Evolutionary conservation across 805 yeast species (phyloP), one percentile per base, ranked within the genome.

Genomic region (Pichia cabralensis): DNA sequence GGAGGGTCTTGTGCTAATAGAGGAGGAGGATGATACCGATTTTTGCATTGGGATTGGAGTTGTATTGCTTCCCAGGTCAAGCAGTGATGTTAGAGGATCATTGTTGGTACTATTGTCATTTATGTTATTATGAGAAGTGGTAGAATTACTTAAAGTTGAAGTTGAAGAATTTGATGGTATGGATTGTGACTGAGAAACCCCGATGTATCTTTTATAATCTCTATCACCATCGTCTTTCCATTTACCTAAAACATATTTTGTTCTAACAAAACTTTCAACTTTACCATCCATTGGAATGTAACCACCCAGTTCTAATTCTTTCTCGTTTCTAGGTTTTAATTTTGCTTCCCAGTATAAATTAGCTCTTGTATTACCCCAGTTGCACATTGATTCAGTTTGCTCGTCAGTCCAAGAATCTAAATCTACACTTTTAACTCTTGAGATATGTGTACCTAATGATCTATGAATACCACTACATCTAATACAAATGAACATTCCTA

Each of bases 321-420:
- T 19, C 10, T 36, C 18, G 2, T 34, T 11, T 19, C 34, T 29
- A 20, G 36, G 34, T 14, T 30, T 29, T 14, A 41, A 65, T 47
- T 73, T 74, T 25, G 75, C 69, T 57, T 92, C 98, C 94, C 96
- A 92, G 55, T 67, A 81, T 6, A 56, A 43, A 54, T 92, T 92
- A 19, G 94, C 92, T 53, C 69, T 66, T 28, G 61, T 68, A 52
- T 89, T 89, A 2, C 95, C 95, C 94, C 95, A 83, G 46, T 71
- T 63, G 21, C 84, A 76, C 80, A 92, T 76, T 42, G 73, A 74
- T 40, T 69, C 76, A 21, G 85, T 73, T 55, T 92, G 96, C 50
- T 82, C 95, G 47, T 86, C 95, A 6, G 92, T 82, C 98, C 98
- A 89, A 1, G 94, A 80, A 54, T 89, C 97, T 49, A 89, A 67